phyloP scores from a whole-genome alignment of 495 filamentous ascomycete genomes.

The Ramalina intermedia region DNA sequence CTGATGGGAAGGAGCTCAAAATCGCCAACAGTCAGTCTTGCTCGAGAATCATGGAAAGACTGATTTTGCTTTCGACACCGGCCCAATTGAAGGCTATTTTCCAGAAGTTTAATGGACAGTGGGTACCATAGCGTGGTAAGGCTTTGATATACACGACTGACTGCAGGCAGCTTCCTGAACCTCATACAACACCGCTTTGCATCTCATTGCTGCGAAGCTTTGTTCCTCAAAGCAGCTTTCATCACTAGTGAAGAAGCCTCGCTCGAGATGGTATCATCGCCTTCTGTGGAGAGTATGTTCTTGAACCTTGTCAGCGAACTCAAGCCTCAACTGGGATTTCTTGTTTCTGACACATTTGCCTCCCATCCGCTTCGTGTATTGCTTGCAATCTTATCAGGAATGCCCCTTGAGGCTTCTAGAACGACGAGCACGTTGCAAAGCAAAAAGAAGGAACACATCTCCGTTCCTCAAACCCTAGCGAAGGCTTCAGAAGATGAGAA shows the following conservation, averaged over 20 bases:
- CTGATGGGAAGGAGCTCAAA: slow-evolving; percentile 85
- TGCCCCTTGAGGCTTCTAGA: slow-evolving; percentile 49
- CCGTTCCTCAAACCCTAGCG: slow-evolving; percentile 25
- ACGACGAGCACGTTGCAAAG: slow-evolving; percentile 62
- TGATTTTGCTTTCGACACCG: slow-evolving; percentile 69
- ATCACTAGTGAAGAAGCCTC: slow-evolving; percentile 52
- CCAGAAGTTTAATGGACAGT: slow-evolving; percentile 69
- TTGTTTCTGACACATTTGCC: slow-evolving; percentile 77
- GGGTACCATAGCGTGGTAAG: slow-evolving; percentile 5
- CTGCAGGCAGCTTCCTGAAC: slow-evolving; percentile 48
- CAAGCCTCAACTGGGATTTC: slow-evolving; percentile 64
- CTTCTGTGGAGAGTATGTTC: slow-evolving; percentile 73
- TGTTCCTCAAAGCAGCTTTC: slow-evolving; percentile 71
- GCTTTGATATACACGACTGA: neutral
- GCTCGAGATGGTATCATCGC: slow-evolving; percentile 17
- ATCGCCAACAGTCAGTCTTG: slow-evolving; percentile 89
- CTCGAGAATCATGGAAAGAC: slow-evolving; percentile 78
- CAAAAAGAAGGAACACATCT: slow-evolving; percentile 76
- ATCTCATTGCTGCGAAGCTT: slow-evolving; percentile 87
- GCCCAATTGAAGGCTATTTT: slow-evolving; percentile 77
- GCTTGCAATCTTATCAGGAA: slow-evolving; percentile 70
- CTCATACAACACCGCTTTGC: slow-evolving; percentile 91
- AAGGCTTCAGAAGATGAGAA: slow-evolving; percentile 3
- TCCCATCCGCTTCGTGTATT: slow-evolving; percentile 82
- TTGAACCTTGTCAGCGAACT: slow-evolving; percentile 69